Evolutionary conservation across 2,329 filamentous ascomycete species (phyloP).

Genomic region (Amesomyces nigricolor): DNA sequence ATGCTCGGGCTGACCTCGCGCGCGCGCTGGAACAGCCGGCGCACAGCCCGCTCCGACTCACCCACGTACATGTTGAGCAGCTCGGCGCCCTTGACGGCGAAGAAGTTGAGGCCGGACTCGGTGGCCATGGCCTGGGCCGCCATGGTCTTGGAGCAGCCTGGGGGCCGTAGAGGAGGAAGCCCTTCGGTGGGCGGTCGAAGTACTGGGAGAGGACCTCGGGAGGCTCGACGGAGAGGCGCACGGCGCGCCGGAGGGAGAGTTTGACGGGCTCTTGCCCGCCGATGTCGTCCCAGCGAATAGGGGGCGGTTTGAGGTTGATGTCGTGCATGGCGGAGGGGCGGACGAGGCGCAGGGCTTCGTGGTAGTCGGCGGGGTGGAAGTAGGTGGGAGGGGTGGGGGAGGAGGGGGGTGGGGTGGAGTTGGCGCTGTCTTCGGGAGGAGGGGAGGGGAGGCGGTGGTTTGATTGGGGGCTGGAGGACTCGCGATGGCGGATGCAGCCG

Average conservation of each 20-base stretch:
- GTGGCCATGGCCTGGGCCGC: slow-evolving; percentile 87
- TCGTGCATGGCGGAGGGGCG: slow-evolving; percentile 83
- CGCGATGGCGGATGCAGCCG: slow-evolving; percentile 27
- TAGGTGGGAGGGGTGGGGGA: slow-evolving; percentile 26
- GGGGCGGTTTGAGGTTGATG: slow-evolving; percentile 81
- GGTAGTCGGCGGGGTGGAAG: slow-evolving; percentile 48
- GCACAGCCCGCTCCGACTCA: slow-evolving; percentile 80
- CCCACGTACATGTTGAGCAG: slow-evolving; percentile 96
- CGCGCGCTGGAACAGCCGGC: slow-evolving; percentile 80
- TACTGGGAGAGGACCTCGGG: slow-evolving; percentile 32
- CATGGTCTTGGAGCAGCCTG: slow-evolving; percentile 91
- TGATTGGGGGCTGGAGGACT: slow-evolving; percentile 26
- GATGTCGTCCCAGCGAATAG: slow-evolving; percentile 80
- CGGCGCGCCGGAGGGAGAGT: slow-evolving; percentile 47
- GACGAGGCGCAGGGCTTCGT: slow-evolving; percentile 61
- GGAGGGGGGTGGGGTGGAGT: slow-evolving; percentile 8
- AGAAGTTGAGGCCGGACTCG: slow-evolving; percentile 86
- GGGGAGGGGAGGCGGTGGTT: slow-evolving; percentile 24
- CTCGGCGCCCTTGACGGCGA: slow-evolving; percentile 89
- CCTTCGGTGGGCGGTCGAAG: slow-evolving; percentile 61
- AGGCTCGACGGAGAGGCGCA: slow-evolving; percentile 35
- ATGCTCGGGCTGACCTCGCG: slow-evolving; percentile 82
- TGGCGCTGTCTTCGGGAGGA: slow-evolving; percentile 6
- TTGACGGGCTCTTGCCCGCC: slow-evolving; percentile 79
- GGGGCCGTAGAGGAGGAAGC: slow-evolving; percentile 83